Evolutionary conservation across 257 asterid genomes (phyloP).

Genomic region (Solanum gracilifrons): DNA sequence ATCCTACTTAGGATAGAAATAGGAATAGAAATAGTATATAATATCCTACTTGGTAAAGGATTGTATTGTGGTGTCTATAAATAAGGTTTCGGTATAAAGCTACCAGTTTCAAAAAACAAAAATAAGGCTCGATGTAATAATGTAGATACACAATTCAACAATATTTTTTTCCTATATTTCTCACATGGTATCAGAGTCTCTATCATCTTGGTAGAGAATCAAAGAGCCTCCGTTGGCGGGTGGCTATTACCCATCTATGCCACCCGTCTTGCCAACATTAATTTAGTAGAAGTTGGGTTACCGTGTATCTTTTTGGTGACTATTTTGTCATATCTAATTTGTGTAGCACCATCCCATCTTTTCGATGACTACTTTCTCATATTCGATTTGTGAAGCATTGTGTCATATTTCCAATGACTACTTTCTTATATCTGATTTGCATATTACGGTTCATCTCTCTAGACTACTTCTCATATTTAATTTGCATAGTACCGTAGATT

Average conservation of each 20-base stretch:
- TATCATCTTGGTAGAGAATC: neutral
- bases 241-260: neutral
- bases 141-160: neutral
- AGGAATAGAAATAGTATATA: neutral
- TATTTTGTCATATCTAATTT: neutral
- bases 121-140: neutral
- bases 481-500: neutral
- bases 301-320: neutral
- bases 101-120: neutral
- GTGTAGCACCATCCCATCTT: neutral
- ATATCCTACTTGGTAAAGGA: neutral
- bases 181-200: neutral
- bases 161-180: too few species aligned
- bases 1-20: neutral
- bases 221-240: neutral
- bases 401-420: neutral
- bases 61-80: neutral
- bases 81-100: neutral
- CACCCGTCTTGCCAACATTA: neutral
- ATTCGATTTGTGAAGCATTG: neutral
- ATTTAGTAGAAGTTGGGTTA: neutral
- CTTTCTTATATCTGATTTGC: neutral
- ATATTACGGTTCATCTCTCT: neutral
- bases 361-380: neutral
- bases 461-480: neutral